A percentile compares a stretch with the other conserved stretches of the same genome.
Conservation (phyloP, 331 rosid species). For the Saraca asoca region DNA sequence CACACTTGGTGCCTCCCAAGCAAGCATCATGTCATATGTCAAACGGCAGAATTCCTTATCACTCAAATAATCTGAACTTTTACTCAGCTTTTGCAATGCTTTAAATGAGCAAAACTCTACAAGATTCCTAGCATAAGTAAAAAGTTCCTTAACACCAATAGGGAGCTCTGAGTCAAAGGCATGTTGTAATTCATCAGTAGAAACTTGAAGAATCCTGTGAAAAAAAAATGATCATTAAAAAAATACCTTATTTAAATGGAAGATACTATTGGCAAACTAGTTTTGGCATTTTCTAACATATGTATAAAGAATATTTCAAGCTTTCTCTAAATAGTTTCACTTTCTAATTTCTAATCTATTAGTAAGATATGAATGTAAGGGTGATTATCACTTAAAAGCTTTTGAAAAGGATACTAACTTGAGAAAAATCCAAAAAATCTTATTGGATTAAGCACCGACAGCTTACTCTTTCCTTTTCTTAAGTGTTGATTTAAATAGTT, state of each 20-base stretch:
- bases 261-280: not conserved
- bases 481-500: not conserved
- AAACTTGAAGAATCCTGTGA: conserved; percentile 65
- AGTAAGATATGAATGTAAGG: not conserved
- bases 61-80: conserved; percentile 54
- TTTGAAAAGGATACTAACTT: not conserved
- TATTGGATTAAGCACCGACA: too few relatives aligned
- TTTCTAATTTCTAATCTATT: too few relatives aligned
- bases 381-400: not conserved
- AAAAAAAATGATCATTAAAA: not conserved
- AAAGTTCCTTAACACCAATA: conserved; percentile 56
- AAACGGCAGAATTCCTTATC: conserved; percentile 64
- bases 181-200: conserved; percentile 66
- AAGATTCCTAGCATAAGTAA: conserved; percentile 68
- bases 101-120: conserved; percentile 76
- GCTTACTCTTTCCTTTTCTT: not conserved
- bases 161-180: conserved; percentile 71
- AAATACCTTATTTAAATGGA: not conserved
- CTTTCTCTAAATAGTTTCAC: too few relatives aligned
- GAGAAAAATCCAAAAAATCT: not conserved
- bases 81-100: conserved; percentile 51
- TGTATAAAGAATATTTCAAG: too few relatives aligned
- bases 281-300: not conserved
- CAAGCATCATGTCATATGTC: conserved; percentile 90
- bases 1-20: conserved; percentile 83